Conservation (phyloP, 305 asterid genomes). For the Fraxinus angustifolia region DNA sequence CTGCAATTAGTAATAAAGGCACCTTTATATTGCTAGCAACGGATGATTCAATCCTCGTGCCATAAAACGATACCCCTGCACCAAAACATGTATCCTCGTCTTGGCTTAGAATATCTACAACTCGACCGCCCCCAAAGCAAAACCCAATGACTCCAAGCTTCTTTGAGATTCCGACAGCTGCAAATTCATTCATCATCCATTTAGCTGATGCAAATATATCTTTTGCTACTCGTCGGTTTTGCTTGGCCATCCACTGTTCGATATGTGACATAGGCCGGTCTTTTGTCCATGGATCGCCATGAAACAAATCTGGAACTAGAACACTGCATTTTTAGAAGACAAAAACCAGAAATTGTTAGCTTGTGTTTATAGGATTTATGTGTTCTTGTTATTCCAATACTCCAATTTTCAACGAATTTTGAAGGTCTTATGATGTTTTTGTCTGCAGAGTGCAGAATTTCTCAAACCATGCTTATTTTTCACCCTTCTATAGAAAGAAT, state of each 20-base stretch:
- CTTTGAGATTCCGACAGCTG: slow-evolving; percentile 59
- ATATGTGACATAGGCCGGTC: slow-evolving; percentile 37
- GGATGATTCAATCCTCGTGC: slow-evolving; percentile 46
- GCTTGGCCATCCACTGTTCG: slow-evolving; percentile 52
- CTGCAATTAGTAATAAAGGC: slow-evolving; percentile 54
- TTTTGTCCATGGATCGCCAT: slow-evolving; percentile 73
- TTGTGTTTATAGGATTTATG: neutral
- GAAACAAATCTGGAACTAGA: slow-evolving; percentile 68
- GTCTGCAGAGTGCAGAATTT: neutral
- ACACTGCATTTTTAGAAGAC: slow-evolving; percentile 46
- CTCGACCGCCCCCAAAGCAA: slow-evolving; percentile 70
- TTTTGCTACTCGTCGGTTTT: slow-evolving; percentile 31
- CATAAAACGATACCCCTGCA: slow-evolving; percentile 65
- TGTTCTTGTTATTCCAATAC: neutral
- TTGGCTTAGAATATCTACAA: slow-evolving; percentile 58
- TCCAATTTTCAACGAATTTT: neutral
- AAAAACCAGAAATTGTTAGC: slow-evolving; percentile 8
- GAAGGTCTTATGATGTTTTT: neutral
- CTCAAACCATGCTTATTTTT: neutral
- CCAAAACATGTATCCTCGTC: slow-evolving; percentile 53
- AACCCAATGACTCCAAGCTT: slow-evolving; percentile 73
- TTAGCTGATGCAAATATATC: slow-evolving; percentile 52
- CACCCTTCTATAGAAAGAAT: neutral
- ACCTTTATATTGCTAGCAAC: slow-evolving; percentile 42
- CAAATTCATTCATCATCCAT: slow-evolving; percentile 65